phyloP scores from a whole-genome alignment of 2,329 filamentous ascomycete species.

The Microcyclospora tardicrescens region DNA sequence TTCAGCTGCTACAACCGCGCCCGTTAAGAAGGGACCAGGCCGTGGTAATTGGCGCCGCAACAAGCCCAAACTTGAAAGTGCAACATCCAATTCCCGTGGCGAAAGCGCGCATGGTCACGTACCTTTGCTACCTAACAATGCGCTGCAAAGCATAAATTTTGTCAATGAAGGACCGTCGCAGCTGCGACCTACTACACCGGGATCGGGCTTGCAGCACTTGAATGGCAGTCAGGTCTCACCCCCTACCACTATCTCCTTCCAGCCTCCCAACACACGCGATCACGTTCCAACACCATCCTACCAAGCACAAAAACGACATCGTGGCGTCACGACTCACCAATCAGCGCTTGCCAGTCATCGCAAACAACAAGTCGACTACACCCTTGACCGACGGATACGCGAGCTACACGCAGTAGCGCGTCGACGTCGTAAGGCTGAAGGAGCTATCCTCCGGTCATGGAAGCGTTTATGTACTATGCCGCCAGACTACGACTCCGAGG shows the following conservation, averaged over 20 bases:
- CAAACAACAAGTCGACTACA: constrained; percentile 67
- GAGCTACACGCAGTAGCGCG: constrained; percentile 51
- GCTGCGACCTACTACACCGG: constrained; percentile 7
- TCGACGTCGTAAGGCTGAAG: constrained; percentile 49
- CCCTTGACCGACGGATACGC: constrained; percentile 61
- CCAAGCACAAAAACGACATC: constrained; percentile 41
- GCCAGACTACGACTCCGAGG: constrained; percentile 36
- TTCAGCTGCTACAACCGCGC: constrained; percentile 14
- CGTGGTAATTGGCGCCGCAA: constrained; percentile 38
- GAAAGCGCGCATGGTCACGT: constrained; percentile 23
- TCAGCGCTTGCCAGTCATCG: constrained; percentile 68
- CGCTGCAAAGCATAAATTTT: constrained; percentile 13
- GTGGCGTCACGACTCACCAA: constrained; percentile 70
- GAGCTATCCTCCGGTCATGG: constrained; percentile 53
- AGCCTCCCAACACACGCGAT: constrained; percentile 11
- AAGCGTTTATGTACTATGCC: constrained; percentile 43
- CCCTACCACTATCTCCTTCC: constrained; percentile 12
- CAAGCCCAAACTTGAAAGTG: constrained; percentile 12
- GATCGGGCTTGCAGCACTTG: constrained; percentile 1
- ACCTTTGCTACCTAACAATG: constrained; percentile 21
- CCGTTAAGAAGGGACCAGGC: constrained; percentile 32
- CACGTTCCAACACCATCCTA: constrained; percentile 23
- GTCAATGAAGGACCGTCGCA: constrained; percentile 11
- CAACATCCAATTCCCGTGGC: constrained; percentile 1
- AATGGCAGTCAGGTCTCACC: constrained; percentile 4